phyloP scores from a whole-genome alignment of 202 grass and related monocot genomes.

The Panicum hallii region DNA sequence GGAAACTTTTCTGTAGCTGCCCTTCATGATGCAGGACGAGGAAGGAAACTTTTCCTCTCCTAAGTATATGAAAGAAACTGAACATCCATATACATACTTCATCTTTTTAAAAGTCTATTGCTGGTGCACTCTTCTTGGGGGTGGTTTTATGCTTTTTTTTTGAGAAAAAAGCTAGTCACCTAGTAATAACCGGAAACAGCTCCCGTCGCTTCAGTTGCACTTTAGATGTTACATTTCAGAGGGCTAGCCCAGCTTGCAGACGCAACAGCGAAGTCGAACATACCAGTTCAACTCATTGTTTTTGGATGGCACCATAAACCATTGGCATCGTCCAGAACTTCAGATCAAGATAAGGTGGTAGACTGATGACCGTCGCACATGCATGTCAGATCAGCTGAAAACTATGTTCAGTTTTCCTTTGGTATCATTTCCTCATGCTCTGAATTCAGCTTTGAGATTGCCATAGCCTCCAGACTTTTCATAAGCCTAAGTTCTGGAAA shows the following conservation, averaged over 20 bases:
- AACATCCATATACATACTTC: no score
- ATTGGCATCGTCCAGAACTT: conserved; percentile 18
- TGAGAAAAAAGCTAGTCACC: background rate
- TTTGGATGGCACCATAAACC: background rate
- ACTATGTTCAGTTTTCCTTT: background rate
- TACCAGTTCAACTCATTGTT: background rate
- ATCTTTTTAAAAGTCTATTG: no score
- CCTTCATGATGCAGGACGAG: no score
- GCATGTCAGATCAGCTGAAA: background rate
- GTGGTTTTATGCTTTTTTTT: background rate
- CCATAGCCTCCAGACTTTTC: background rate
- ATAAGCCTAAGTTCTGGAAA: conserved; percentile 13
- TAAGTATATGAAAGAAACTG: background rate
- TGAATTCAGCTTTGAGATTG: conserved; percentile 5
- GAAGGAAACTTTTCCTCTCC: no score
- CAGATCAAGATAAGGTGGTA: background rate
- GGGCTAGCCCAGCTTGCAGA: background rate
- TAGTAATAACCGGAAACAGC: background rate
- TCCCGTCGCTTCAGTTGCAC: background rate
- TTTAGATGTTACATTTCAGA: background rate
- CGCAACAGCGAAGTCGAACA: background rate
- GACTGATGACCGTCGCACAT: background rate
- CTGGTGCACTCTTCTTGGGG: no score
- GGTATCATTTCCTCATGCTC: background rate
- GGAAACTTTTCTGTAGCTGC: no score